Base-by-base conservation (phyloP, 2,329 filamentous ascomycete species). In the Fusarium udum region DNA sequence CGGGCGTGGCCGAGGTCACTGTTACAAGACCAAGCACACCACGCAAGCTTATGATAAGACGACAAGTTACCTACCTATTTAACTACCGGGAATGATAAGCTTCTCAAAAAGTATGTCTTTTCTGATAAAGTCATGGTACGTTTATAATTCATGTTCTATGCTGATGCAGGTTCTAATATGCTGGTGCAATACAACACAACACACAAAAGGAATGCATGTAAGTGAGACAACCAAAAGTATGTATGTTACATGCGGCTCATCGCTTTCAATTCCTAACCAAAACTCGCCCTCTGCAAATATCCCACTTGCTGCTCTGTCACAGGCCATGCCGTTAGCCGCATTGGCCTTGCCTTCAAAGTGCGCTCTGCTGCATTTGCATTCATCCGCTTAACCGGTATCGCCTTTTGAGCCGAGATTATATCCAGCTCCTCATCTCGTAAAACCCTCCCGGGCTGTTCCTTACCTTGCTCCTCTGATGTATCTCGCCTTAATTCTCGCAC, bases 271-370 rank as follows among this genome's bases (percentile, higher is more conserved):
- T 39, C 42, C 49, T 71, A 65, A 34, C 59, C 45, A 45, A 59
- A 68, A 67, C 65, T 67, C 45, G 65, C 53, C 13, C 46, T 67
- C 46, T 71, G 65, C 56, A 53, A 34, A 71, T 73, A 75, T 51
- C 42, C 61, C 51, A 63, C 59, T 55, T 60, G 73, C 49, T 68
- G 48, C 36, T 69, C 63, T 37, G 63, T 55, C n/a, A 73, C 61
- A 56, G 75, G 61, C 74, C 70, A 76, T 62, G 72, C 46, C 48
- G 67, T 53, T 49, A 71, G 37, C 61, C 72, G 71, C 53, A 48
- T 62, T 43, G 70, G 63, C 34, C 58, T 68, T 36, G 67, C 62
- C 48, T 42, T 67, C 36, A 67, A 42, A 39, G 46, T 59, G 59
- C 46, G 32, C n/a, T 52, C 53, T 55, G 55, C 43, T 51, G 40